A percentile compares a stretch with the other conserved stretches of the same genome.
Evolutionary conservation across 164 flowering plant species (phyloP).

Genomic region (Stephania cephalantha): DNA sequence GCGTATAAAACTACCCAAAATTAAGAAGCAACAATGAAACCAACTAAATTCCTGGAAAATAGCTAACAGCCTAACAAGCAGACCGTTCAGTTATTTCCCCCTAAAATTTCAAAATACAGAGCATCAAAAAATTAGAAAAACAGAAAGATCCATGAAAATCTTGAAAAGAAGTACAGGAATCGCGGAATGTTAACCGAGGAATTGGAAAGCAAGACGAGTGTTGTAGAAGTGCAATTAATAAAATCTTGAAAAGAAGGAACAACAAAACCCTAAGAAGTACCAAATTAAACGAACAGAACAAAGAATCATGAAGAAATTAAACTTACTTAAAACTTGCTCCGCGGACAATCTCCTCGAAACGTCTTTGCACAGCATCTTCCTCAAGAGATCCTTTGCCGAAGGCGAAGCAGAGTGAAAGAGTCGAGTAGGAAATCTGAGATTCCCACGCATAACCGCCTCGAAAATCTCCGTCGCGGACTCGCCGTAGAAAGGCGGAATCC

Average conservation of each 20-base stretch:
- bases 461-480: conserved; percentile 60
- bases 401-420: conserved; percentile 51
- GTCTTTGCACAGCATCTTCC: conserved; percentile 70
- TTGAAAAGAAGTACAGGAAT: background rate
- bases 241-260: background rate
- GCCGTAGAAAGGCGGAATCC: conserved; percentile 70
- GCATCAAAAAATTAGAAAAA: background rate
- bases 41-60: background rate
- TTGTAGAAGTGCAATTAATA: background rate
- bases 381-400: conserved; percentile 57
- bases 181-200: background rate
- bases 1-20: background rate
- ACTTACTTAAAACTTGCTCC: conserved; percentile 77
- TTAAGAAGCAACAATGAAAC: background rate
- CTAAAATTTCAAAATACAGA: background rate
- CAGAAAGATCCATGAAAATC: background rate
- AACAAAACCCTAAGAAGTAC: background rate
- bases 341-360: conserved; percentile 62
- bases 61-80: background rate
- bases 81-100: background rate
- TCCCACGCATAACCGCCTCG: conserved; percentile 54
- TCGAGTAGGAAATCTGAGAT: conserved; percentile 59
- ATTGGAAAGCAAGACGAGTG: background rate
- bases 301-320: background rate
- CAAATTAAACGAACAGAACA: conserved; percentile 22